Conservation (phyloP, 495 filamentous ascomycete species). For the Podospora bellae-mahoneyi region DNA sequence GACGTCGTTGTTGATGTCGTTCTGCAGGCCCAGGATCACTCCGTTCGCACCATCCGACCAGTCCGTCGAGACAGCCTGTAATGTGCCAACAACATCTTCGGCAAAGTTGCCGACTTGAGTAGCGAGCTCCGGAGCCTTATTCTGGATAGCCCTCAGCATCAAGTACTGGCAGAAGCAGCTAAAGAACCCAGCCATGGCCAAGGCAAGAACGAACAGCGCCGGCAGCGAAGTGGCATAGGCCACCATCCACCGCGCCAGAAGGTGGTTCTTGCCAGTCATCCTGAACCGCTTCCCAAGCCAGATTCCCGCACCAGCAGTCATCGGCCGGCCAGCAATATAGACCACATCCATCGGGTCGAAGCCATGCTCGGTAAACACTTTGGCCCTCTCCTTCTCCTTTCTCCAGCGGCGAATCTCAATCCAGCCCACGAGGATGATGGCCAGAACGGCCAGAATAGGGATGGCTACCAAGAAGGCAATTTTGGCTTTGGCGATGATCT, state of each 20-base stretch:
- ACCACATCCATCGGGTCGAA: conserved; percentile 83
- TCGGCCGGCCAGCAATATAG: conserved; percentile 79
- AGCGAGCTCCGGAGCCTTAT: conserved; percentile 71
- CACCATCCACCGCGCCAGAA: conserved; percentile 76
- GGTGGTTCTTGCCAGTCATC: conserved; percentile 64
- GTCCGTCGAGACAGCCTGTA: conserved; percentile 67
- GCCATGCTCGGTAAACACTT: conserved; percentile 60
- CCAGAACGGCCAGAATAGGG: conserved; percentile 63
- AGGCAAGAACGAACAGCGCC: conserved; percentile 80
- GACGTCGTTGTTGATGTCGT: conserved; percentile 75
- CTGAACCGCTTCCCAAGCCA: conserved; percentile 55
- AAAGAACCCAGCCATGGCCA: conserved; percentile 81
- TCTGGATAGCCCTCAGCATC: conserved; percentile 67
- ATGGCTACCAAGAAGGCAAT: conserved; percentile 73
- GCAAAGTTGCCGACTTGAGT: conserved; percentile 78
- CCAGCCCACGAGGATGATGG: conserved; percentile 71
- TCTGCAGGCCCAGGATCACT: conserved; percentile 63
- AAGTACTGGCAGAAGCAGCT: conserved; percentile 82
- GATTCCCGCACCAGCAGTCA: conserved; percentile 67
- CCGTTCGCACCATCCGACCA: conserved; percentile 79
- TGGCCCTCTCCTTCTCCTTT: conserved; percentile 63
- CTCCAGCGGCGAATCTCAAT: conserved; percentile 78
- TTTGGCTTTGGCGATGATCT: conserved; percentile 58
- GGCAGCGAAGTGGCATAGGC: conserved; percentile 82
- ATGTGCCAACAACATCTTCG: conserved; percentile 65